Evolutionary conservation across 257 asterid genomes (phyloP), one percentile per base, ranked within the genome.

Genomic region (Salvia splendens): DNA sequence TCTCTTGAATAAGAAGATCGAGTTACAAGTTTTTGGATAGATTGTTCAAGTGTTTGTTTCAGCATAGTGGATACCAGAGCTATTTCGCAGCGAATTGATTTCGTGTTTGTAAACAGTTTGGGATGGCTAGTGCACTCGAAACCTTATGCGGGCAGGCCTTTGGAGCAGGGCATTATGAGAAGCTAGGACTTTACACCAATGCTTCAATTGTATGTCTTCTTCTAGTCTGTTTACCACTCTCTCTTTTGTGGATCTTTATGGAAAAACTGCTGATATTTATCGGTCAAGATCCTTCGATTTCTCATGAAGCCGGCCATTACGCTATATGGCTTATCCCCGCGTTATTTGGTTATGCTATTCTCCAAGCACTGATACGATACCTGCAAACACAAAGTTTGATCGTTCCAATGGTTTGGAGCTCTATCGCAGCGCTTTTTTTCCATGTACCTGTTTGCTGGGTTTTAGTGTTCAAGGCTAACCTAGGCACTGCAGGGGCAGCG

Each of bases 121-220:
- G 94, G 65, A 80, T 86, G 86, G 79, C 87, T 12, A 63, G 90
- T 75, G 90, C 87, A 11, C 68, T 86, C 69, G 89, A 84, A 65
- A 86, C 87, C 48, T 71, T 80, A 17, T 86, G 86, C 28, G 93
- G 89, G 9, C 93, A 86, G 75, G 94, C 87, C 4, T 75, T 54
- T 68, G 89, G 92, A 67, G 89, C 89, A 2, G 52, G 71, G 59
- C 83, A 78, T 32, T 75, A 81, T 64, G 69, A 65, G 6, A 78
- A 77, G 57, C 78, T 86, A 11, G 85, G 87, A 72, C 68, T 49
- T 2, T 81, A 73, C 43, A 80, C 81, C n/a, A 79, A 71, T 50
- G 81, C 72, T 33, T 77, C 83, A 12, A 58, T 65, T 20, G 11
- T 82, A 33, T 80, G 78, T 38, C 86, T 86, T 5, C 51, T 71